phyloP scores from a whole-genome alignment of 768 basidiomycete genomes.

The Boletus huronensis region DNA sequence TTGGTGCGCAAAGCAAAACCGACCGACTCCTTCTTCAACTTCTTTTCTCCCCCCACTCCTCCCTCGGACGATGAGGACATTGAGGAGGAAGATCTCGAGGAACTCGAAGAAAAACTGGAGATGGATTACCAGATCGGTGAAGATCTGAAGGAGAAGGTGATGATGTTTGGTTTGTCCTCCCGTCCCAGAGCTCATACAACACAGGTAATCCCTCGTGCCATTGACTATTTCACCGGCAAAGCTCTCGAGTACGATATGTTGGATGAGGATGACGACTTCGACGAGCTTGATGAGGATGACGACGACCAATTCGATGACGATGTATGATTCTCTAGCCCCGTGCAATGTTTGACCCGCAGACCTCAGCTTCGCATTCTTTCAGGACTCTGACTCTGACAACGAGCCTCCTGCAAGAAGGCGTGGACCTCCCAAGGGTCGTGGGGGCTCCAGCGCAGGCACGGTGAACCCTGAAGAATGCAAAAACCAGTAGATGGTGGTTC shows the following conservation, averaged over 20 bases:
- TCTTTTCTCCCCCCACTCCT: slow-evolving; percentile 82
- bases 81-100: slow-evolving; percentile 83
- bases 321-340: slow-evolving; percentile 35
- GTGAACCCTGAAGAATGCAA: slow-evolving; percentile 82
- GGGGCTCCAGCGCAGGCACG: slow-evolving; percentile 38
- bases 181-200: neutral
- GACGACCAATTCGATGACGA: slow-evolving; percentile 60
- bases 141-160: slow-evolving; percentile 94
- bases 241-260: slow-evolving; percentile 76
- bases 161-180: neutral
- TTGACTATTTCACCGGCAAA: slow-evolving; percentile 98
- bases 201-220: slow-evolving; percentile 89
- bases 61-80: slow-evolving; percentile 70
- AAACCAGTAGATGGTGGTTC: slow-evolving; percentile 60
- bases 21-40: slow-evolving; percentile 98
- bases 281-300: slow-evolving; percentile 51
- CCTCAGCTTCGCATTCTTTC: slow-evolving; percentile 18
- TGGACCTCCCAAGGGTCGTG: slow-evolving; percentile 55
- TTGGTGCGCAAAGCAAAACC: slow-evolving; percentile 83
- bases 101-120: slow-evolving; percentile 90
- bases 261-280: slow-evolving; percentile 57
- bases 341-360: slow-evolving; percentile 14
- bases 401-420: slow-evolving; percentile 60
- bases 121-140: slow-evolving; percentile 98
- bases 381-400: slow-evolving; percentile 69